These are phyloP conservation scores for Paspalum vaginatum DNA, from an alignment of 176 grass and related monocot genomes.

Conservation along the genomic window DNA sequence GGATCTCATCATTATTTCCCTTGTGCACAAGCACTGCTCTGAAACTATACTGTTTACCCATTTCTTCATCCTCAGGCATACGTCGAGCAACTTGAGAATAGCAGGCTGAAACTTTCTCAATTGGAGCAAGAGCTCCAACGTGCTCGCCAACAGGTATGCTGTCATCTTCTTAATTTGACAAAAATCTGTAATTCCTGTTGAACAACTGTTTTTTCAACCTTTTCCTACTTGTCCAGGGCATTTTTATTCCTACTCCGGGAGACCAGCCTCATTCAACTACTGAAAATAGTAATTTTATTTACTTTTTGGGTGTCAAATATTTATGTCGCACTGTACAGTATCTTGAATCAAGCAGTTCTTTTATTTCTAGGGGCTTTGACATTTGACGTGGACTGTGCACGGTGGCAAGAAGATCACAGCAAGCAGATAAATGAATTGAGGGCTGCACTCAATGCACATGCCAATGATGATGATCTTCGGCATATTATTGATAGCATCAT, in stretches of 20 bases:
- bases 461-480: conserved; percentile 48
- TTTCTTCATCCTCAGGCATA: conserved; percentile 49
- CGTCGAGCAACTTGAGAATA: conserved; percentile 66
- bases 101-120: conserved; percentile 60
- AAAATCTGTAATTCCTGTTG: neutral
- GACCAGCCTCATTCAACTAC: conserved; percentile 40
- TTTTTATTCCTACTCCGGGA: conserved; percentile 48
- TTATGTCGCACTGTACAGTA: neutral
- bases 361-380: conserved; percentile 35
- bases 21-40: neutral
- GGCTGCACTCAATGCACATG: conserved; percentile 47
- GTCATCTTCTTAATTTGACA: neutral
- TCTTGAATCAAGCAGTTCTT: neutral
- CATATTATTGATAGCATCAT: conserved; percentile 39
- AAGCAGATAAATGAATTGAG: conserved; percentile 47
- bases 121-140: conserved; percentile 66
- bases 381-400: conserved; percentile 45
- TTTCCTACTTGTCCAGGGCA: conserved; percentile 44
- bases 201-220: neutral
- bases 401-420: conserved; percentile 55
- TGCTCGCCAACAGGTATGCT: conserved; percentile 56
- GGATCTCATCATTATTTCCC: neutral
- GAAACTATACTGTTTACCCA: neutral
- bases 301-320: neutral
- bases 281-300: conserved; percentile 44